phyloP scores from a whole-genome alignment of 345 rosid species.

The Aegle marmelos region DNA sequence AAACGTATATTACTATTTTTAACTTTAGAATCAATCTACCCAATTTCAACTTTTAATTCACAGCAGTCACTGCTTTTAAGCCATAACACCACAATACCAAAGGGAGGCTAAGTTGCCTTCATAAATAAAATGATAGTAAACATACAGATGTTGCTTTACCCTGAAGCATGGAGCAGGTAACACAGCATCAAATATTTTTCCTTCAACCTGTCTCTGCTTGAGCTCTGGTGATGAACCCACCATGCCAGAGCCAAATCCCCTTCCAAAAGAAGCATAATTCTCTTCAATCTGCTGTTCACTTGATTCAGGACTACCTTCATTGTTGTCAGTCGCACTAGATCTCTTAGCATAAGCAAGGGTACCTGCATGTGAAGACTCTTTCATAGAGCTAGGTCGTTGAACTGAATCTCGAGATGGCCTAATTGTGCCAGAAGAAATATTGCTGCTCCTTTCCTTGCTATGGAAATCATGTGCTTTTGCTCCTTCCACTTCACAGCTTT shows the following conservation, averaged over 20 bases:
- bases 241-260: neutral
- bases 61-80: too few relatives aligned
- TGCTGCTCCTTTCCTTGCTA: slow-evolving; percentile 28
- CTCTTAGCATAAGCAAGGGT: slow-evolving; percentile 18
- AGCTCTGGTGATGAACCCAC: neutral
- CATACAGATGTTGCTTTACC: neutral
- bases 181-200: neutral
- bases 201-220: neutral
- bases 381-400: slow-evolving; percentile 17
- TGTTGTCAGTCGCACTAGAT: neutral
- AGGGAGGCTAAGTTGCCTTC: neutral
- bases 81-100: too few relatives aligned
- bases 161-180: neutral
- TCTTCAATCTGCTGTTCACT: slow-evolving; percentile 4
- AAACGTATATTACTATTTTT: too few relatives aligned
- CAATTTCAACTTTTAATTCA: too few relatives aligned
- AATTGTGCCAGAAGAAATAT: slow-evolving; percentile 25
- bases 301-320: neutral
- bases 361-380: slow-evolving; percentile 23
- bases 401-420: slow-evolving; percentile 31
- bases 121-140: neutral
- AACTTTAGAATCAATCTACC: too few relatives aligned
- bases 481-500: slow-evolving; percentile 19
- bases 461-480: slow-evolving; percentile 28
- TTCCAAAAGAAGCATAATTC: neutral